Evolutionary conservation across 1,139 yeast genomes (phyloP).

Genomic region (Suhomyces choctaworum): DNA sequence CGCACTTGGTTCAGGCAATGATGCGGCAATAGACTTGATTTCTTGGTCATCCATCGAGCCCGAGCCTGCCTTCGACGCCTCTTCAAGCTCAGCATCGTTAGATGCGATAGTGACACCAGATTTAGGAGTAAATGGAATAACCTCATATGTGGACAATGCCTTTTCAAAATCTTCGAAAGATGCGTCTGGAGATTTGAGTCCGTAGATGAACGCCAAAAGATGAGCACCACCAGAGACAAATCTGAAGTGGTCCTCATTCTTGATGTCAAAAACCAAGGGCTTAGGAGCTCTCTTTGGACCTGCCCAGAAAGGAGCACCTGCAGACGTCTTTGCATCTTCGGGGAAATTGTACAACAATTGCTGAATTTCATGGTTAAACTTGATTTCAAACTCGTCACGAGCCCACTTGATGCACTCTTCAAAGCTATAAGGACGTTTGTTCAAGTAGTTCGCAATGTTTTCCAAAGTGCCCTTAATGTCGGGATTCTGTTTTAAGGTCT

Average conservation of each 20-base stretch:
- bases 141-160: conserved; percentile 48
- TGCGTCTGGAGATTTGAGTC: conserved; percentile 57
- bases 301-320: conserved; percentile 96
- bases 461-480: conserved; percentile 87
- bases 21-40: conserved; percentile 61
- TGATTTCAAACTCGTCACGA: conserved; percentile 79
- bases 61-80: conserved; percentile 53
- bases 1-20: conserved; percentile 85
- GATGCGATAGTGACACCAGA: conserved; percentile 81
- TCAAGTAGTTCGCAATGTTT: conserved; percentile 69
- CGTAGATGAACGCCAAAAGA: conserved; percentile 86
- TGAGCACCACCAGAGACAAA: conserved; percentile 90
- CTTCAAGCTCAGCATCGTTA: conserved; percentile 85
- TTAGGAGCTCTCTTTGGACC: conserved; percentile 97
- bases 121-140: conserved; percentile 63
- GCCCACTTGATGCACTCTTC: conserved; percentile 98
- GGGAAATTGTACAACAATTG: conserved; percentile 95
- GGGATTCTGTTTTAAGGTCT: conserved; percentile 85
- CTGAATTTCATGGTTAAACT: conserved; percentile 79
- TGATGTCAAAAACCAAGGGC: conserved; percentile 73
- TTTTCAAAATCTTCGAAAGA: conserved; percentile 49
- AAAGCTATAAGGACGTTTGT: conserved; percentile 81
- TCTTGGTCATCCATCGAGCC: conserved; percentile 59
- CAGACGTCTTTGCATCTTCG: conserved; percentile 83
- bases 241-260: conserved; percentile 74